These are phyloP conservation scores for Barnettozyma hawaiiensis DNA, from an alignment of 1,139 yeast species.

Conservation along the genomic window DNA sequence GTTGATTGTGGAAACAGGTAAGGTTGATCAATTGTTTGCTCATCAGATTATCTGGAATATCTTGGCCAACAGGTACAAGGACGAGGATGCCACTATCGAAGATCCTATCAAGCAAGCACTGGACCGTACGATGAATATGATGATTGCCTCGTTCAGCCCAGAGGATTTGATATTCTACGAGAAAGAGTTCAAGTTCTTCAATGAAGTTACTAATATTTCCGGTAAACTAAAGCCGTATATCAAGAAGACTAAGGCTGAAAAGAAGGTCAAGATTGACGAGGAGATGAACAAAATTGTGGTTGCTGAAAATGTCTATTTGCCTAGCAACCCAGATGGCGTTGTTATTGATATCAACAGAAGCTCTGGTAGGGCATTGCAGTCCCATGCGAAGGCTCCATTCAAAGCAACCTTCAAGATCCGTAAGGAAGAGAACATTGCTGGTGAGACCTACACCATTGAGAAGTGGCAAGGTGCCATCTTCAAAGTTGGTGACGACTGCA, in stretches of 20 bases:
- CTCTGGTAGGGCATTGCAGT: slow-evolving; percentile 93
- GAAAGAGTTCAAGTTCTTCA: slow-evolving; percentile 82
- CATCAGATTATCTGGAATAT: slow-evolving; percentile 99
- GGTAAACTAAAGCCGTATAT: slow-evolving; percentile 93
- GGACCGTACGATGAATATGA: slow-evolving; percentile 64
- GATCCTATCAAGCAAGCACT: slow-evolving; percentile 80
- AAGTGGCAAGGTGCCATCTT: slow-evolving; percentile 94
- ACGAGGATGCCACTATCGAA: slow-evolving; percentile 76
- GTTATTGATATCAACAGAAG: slow-evolving; percentile 87
- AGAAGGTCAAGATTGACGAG: slow-evolving; percentile 92
- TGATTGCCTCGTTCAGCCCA: slow-evolving; percentile 56
- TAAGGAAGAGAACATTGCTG: slow-evolving; percentile 43
- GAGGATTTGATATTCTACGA: slow-evolving; percentile 66
- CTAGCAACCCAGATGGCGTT: slow-evolving; percentile 95
- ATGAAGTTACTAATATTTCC: slow-evolving; percentile 87
- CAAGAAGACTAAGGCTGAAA: slow-evolving; percentile 91
- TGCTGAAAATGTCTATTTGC: slow-evolving; percentile 83
- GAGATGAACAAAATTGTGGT: slow-evolving; percentile 83
- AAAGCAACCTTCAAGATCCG: slow-evolving; percentile 91
- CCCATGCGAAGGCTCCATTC: slow-evolving; percentile 98
- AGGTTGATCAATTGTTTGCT: slow-evolving; percentile 84
- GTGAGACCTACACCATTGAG: slow-evolving; percentile 34
- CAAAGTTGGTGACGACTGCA: slow-evolving; percentile 98
- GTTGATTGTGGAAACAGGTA: slow-evolving; percentile 87
- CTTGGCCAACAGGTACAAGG: slow-evolving; percentile 87